Base-by-base conservation (phyloP, 495 filamentous ascomycete genomes). In the Xylaria castorea region DNA sequence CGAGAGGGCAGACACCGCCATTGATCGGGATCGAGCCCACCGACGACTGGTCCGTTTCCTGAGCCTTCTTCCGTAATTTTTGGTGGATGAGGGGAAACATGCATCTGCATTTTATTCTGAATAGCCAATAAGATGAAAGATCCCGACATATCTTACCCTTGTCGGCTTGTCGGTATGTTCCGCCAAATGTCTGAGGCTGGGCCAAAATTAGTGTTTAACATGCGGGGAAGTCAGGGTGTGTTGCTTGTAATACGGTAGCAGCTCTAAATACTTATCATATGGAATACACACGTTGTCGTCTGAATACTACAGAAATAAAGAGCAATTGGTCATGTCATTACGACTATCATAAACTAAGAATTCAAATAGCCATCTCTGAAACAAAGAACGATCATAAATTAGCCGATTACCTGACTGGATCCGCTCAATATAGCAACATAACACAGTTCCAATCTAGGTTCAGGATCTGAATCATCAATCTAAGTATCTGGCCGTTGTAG, bases 121-220 rank as follows among this genome's bases (percentile, higher is more conserved):
- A 38, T 18, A 38, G 32, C 30, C 30, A 61, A 61, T 61, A 3
- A 61, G 32, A 34, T 61, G 18, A 3, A 61, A 36, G 32, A 34
- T n/a, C 7, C 55, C 30, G 14, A 60, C 55, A 34, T 36, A 20
- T 20, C 18, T 61, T 5, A 61, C 38, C 61, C 30, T 66, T 32
- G 25, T 66, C 53, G 27, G 27, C 22, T 16, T 65, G 40, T 65
- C 38, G 62, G 62, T 22, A 66, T 48, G 22, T 66, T 66, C 63
- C 63, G 42, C 38, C 38, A 22, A 63, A 22, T 42, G 5, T 22
- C 38, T 63, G 61, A 63, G 38, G 61, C 61, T 63, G 38, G 3
- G 9, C 38, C 36, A 63, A 22, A 38, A 14, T 44, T 27, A n/a
- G 22, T 38, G 16, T 61, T 22, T 16, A 61, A 22, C 38, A 12